Evolutionary conservation across 495 filamentous ascomycete species (phyloP), one percentile per base, ranked within the genome.

Genomic region (Pyrenopolyporus hunteri): DNA sequence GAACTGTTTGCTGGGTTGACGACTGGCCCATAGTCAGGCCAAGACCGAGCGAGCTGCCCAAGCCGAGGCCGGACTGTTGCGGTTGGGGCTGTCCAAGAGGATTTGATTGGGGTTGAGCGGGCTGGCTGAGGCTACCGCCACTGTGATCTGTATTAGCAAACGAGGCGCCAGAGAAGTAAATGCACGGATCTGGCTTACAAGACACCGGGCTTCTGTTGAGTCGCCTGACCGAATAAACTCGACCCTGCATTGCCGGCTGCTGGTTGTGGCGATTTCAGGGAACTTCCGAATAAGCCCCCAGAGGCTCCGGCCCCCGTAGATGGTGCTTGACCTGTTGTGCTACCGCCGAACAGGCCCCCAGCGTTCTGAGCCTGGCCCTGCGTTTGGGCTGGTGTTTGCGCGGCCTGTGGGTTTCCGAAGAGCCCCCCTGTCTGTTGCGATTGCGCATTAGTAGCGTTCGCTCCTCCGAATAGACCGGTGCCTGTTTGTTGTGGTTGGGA

Each of bases 141-240:
- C 67, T 60, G 36, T 39, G 36, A 29, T 14, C 37, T 20, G 29
- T 47, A 58, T 68, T 57, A 73, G 64, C 19, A 35, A 32, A 13
- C 53, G 26, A 11, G 44, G 46, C 19, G 35, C 9, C 10, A 23
- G 20, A 33, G 28, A 6, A 19, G 11, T 43, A 1, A 16, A 16
- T 35, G n/a, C n/a, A n/a, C 0, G 4, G 3, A 16, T 51, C 16
- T 1, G 57, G 74, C 83, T 75, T 74, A 85, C 84, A 85, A 87
- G 16, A 82, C 66, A 32, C 77, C 69, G 23, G 73, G 78, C 48
- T 59, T 70, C 43, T 33, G 72, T 54, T 64, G 73, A 55, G 45
- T 17, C 6, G 63, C 4, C 31, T 69, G 69, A 9, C 68, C 59
- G 26, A 78, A 73, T 7, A 74, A 45, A 52, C 11, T 23, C 6